Evolutionary conservation across 1,284 basidiomycete species (phyloP).

Genomic region (Ceratobasidium sp.): DNA sequence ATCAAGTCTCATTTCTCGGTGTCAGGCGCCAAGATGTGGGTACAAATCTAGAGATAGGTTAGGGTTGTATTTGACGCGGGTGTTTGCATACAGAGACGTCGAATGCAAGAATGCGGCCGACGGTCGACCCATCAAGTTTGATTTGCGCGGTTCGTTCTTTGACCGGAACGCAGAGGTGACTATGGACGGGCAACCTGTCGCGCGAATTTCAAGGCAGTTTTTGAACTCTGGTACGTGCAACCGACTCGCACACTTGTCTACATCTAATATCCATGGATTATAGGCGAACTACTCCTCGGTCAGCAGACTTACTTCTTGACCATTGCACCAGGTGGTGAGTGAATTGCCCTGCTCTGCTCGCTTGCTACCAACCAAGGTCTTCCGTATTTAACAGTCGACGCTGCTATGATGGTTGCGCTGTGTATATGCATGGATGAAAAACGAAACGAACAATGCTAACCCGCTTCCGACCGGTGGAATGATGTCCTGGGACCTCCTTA

Average conservation of each 20-base stretch:
- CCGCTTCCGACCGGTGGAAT: too few relatives aligned
- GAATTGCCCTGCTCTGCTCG: neutral
- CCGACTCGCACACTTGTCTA: neutral
- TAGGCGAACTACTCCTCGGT: slow-evolving; percentile 21
- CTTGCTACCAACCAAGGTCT: neutral
- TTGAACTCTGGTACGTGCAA: slow-evolving; percentile 22
- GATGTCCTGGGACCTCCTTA: too few relatives aligned
- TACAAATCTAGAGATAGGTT: neutral
- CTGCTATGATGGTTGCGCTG: slow-evolving; percentile 33
- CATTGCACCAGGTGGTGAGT: slow-evolving; percentile 29
- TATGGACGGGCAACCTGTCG: slow-evolving; percentile 24
- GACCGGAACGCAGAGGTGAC: slow-evolving; percentile 30
- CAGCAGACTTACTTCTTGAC: slow-evolving; percentile 34
- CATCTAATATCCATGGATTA: neutral
- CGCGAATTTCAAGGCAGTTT: slow-evolving; percentile 26
- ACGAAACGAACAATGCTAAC: slow-evolving; percentile 23
- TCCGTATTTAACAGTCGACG: slow-evolving; percentile 4
- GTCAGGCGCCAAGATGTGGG: slow-evolving; percentile 23
- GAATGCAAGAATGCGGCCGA: slow-evolving; percentile 18
- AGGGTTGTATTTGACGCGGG: neutral
- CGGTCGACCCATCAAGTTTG: neutral
- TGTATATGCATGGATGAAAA: slow-evolving; percentile 36
- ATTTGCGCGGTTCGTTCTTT: slow-evolving; percentile 29
- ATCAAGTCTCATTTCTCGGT: slow-evolving; percentile 33
- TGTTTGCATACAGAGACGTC: neutral